phyloP scores from a whole-genome alignment of 495 filamentous ascomycete genomes.

The Apodospora peruviana region DNA sequence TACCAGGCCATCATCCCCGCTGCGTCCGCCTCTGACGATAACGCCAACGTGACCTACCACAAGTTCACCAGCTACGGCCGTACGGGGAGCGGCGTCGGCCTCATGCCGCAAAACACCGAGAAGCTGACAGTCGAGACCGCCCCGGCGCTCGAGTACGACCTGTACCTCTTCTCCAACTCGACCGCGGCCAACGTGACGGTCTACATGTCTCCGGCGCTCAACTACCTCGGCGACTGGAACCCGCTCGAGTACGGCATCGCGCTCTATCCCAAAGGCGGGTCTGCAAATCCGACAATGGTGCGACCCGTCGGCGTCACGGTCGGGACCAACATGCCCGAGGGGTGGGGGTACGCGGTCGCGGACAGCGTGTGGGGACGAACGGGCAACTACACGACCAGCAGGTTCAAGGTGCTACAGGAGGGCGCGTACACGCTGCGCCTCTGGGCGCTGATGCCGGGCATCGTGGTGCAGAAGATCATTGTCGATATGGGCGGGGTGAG shows the following conservation, averaged over 20 bases:
- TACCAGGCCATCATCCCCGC: slow-evolving; percentile 39
- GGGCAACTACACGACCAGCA: slow-evolving; percentile 48
- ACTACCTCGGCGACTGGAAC: slow-evolving; percentile 51
- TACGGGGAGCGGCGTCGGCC: slow-evolving; percentile 52
- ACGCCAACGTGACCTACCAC: slow-evolving; percentile 43
- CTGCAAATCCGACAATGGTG: slow-evolving; percentile 37
- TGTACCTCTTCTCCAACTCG: slow-evolving; percentile 57
- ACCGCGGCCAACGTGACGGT: slow-evolving; percentile 54
- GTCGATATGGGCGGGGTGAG: slow-evolving; percentile 64
- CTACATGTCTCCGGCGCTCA: slow-evolving; percentile 54
- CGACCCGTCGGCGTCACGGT: slow-evolving; percentile 46
- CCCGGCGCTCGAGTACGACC: slow-evolving; percentile 57
- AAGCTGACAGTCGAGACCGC: slow-evolving; percentile 42
- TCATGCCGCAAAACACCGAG: slow-evolving; percentile 46
- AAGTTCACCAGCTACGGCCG: slow-evolving; percentile 51
- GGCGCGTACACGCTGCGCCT: slow-evolving; percentile 56
- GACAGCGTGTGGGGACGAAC: slow-evolving; percentile 53
- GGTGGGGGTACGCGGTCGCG: slow-evolving; percentile 52
- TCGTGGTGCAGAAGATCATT: slow-evolving; percentile 66
- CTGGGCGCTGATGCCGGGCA: slow-evolving; percentile 57
- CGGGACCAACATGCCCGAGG: slow-evolving; percentile 44
- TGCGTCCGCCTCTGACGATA: slow-evolving; percentile 23
- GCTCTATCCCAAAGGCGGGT: slow-evolving; percentile 31
- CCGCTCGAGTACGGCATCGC: slow-evolving; percentile 58
- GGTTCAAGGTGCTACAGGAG: slow-evolving; percentile 36